Evolutionary conservation across 164 flowering plant genomes (phyloP).

Genomic region (Berberis vulgaris): DNA sequence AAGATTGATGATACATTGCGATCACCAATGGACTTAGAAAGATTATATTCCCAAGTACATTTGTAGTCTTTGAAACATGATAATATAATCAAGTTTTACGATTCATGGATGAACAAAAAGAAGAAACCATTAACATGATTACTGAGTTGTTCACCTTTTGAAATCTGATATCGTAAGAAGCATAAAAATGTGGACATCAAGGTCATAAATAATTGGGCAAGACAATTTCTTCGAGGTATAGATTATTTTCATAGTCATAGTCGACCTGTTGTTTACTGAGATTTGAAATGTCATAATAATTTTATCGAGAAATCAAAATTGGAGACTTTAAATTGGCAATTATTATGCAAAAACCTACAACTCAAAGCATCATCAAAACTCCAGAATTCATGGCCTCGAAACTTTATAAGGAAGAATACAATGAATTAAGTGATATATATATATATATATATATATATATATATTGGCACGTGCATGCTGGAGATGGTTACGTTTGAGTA

Average conservation of each 20-base stretch:
- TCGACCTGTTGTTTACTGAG: constrained; percentile 62
- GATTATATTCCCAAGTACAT: constrained; percentile 67
- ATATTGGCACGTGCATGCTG: constrained; percentile 43
- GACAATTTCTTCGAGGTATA: constrained; percentile 64
- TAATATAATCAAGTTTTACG: constrained; percentile 51
- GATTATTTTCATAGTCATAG: constrained; percentile 52
- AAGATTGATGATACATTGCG: constrained; percentile 61
- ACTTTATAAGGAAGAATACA: no score
- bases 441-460: constrained; percentile 28
- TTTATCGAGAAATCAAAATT: constrained; percentile 70
- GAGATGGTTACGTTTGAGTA: no score
- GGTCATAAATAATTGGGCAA: constrained; percentile 79
- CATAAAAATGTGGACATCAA: constrained; percentile 60
- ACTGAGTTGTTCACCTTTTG: constrained; percentile 90
- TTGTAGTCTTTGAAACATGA: constrained; percentile 61
- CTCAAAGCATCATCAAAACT: constrained; percentile 64
- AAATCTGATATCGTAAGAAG: constrained; percentile 61
- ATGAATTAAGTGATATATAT: no score
- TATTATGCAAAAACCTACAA: constrained; percentile 61
- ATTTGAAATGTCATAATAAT: constrained; percentile 69
- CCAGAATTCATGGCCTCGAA: constrained; percentile 72
- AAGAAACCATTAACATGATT: constrained; percentile 70
- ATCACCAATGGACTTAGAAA: constrained; percentile 49
- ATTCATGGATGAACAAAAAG: constrained; percentile 76
- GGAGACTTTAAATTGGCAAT: constrained; percentile 78